Percentiles rank a stretch among this genome's conserved stretches.
Conservation (phyloP, 352 stramenopile genomes). For the Halophytophthora polymorphica region DNA sequence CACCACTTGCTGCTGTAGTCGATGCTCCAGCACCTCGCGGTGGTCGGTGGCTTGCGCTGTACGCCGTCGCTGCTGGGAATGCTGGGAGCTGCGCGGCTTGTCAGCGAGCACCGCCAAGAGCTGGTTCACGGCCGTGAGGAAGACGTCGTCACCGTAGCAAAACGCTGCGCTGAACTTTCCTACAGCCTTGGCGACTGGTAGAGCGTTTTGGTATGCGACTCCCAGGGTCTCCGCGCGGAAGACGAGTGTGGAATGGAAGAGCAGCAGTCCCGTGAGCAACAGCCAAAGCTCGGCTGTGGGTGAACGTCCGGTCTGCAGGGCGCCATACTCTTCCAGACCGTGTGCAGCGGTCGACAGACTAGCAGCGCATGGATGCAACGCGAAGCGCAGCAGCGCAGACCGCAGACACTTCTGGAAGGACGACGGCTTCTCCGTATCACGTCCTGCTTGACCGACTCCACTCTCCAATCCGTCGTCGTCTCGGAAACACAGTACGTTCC, state of each 20-base stretch:
- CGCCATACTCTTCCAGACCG: slow-evolving; percentile 14
- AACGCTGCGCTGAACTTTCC: slow-evolving; percentile 3
- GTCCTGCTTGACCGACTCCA: background rate
- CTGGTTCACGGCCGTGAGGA: slow-evolving; percentile 28
- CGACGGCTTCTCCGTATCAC: background rate
- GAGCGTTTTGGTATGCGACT: slow-evolving; percentile 4
- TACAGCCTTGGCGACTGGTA: slow-evolving; percentile 5
- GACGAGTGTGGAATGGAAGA: slow-evolving; percentile 38
- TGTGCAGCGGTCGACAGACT: slow-evolving; percentile 13
- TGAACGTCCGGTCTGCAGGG: background rate
- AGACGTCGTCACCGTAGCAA: slow-evolving; percentile 12
- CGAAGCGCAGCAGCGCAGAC: slow-evolving; percentile 34
- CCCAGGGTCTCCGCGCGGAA: slow-evolving; percentile 20
- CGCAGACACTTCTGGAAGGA: slow-evolving; percentile 43
- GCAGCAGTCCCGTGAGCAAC: slow-evolving; percentile 32
- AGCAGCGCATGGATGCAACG: slow-evolving; percentile 21
- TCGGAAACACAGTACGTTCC: slow-evolving; percentile 27
- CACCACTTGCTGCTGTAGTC: slow-evolving; percentile 21
- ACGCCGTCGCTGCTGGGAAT: slow-evolving; percentile 1
- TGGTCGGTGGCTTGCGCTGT: background rate
- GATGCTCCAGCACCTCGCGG: slow-evolving; percentile 3
- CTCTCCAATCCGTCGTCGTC: slow-evolving; percentile 11
- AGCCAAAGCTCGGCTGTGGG: slow-evolving; percentile 14
- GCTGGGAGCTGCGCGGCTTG: slow-evolving; percentile 8
- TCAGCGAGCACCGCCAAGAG: slow-evolving; percentile 6